Conservation (phyloP, 2,329 filamentous ascomycete species). For the Botrytis cinerea region DNA sequence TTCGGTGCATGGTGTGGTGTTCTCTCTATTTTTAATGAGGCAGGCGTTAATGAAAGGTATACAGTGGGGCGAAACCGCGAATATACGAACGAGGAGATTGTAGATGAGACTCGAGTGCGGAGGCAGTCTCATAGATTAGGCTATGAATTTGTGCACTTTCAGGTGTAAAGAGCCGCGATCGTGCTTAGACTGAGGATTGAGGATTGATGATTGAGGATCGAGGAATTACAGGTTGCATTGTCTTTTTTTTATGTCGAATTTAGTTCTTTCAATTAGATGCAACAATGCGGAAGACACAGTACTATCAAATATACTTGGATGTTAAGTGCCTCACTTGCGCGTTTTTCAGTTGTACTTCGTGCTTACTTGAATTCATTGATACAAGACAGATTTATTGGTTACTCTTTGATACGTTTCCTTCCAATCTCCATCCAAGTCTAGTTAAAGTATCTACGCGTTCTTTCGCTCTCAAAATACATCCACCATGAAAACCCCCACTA, state of each 20-base stretch:
- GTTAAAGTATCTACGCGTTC: not conserved
- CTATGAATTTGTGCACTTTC: not conserved
- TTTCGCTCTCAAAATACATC: not conserved
- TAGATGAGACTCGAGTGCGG: slow-evolving; percentile 6
- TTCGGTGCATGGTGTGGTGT: not conserved
- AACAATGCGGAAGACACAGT: not conserved
- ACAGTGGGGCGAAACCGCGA: not conserved
- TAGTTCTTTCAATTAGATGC: slow-evolving; percentile 6
- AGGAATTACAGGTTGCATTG: slow-evolving; percentile 2
- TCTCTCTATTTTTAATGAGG: slow-evolving; percentile 7
- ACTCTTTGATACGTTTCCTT: not conserved
- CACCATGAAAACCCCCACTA: not conserved
- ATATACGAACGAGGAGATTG: not conserved
- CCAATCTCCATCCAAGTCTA: not conserved
- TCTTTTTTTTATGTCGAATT: slow-evolving; percentile 1
- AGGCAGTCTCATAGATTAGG: not conserved
- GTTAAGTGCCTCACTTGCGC: not conserved
- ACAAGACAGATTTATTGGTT: too few relatives aligned
- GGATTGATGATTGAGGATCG: not conserved
- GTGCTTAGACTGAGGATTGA: slow-evolving; percentile 1
- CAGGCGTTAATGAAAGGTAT: not conserved
- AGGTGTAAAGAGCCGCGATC: not conserved
- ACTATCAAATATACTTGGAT: not conserved
- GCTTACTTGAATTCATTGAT: not conserved
- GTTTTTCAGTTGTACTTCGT: not conserved